Percentiles rank a stretch among this genome's conserved stretches.
These are phyloP conservation scores for Coemansia sp. DNA, from an alignment of 192 early-diverging fungal genomes.

Conservation along the genomic window DNA sequence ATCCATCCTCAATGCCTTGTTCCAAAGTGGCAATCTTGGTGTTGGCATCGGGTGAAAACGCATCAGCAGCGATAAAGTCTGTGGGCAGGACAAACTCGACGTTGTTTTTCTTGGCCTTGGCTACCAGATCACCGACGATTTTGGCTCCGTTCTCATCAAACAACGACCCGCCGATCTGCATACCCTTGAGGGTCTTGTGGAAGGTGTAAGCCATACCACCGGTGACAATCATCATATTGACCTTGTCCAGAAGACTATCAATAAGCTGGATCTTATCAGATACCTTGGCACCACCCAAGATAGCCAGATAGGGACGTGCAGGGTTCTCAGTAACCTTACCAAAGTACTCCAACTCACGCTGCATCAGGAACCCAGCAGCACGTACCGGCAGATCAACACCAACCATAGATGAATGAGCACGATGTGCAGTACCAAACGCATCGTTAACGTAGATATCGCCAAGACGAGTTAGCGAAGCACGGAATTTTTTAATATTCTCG, in stretches of 20 bases:
- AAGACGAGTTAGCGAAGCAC: slow-evolving; percentile 86
- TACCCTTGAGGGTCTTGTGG: slow-evolving; percentile 83
- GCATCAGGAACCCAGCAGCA: slow-evolving; percentile 96
- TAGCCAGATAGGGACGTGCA: slow-evolving; percentile 91
- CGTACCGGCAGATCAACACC: slow-evolving; percentile 86
- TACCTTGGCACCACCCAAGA: slow-evolving; percentile 97
- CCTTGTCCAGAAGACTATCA: slow-evolving; percentile 96
- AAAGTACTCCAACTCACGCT: slow-evolving; percentile 99
- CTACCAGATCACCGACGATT: slow-evolving; percentile 77
- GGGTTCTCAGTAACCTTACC: slow-evolving; percentile 94
- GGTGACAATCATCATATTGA: slow-evolving; percentile 77
- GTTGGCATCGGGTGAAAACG: slow-evolving; percentile 81
- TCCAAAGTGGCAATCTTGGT: slow-evolving; percentile 83
- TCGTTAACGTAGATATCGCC: slow-evolving; percentile 98
- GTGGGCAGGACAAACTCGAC: slow-evolving; percentile 88
- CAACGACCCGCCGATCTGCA: slow-evolving; percentile 91
- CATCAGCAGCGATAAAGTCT: slow-evolving; percentile 88
- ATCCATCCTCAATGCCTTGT: slow-evolving; percentile 84
- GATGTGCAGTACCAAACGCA: slow-evolving; percentile 98
- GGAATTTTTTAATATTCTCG: slow-evolving; percentile 81
- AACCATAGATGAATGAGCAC: slow-evolving; percentile 97
- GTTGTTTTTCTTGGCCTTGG: slow-evolving; percentile 86
- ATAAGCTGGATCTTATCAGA: slow-evolving; percentile 99
- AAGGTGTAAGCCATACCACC: slow-evolving; percentile 99
- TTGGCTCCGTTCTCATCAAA: slow-evolving; percentile 86